Percentiles rank a stretch among this genome's conserved stretches.
Evolutionary conservation across 257 asterid species (phyloP).

Genomic region (Voacanga thouarsii): DNA sequence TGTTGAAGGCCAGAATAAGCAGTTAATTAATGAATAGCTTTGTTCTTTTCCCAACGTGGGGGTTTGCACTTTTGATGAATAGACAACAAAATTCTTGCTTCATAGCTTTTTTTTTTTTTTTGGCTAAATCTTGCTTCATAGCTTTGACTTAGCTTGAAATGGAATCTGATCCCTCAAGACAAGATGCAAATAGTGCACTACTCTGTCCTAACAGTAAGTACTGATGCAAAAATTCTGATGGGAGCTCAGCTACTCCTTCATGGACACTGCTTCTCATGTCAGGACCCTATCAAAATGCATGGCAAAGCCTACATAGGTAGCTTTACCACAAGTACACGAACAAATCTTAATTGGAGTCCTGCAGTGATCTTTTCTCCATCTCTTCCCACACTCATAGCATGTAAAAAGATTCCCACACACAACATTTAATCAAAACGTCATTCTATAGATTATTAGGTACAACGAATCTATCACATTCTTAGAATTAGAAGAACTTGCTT

Average conservation of each 20-base stretch:
- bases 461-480: too few relatives aligned
- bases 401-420: background rate
- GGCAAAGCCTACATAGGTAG: background rate
- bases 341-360: constrained; percentile 3
- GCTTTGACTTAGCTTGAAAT: constrained; percentile 5
- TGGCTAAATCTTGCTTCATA: background rate
- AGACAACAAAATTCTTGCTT: background rate
- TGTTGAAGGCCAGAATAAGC: background rate
- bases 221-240: background rate
- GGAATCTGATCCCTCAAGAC: constrained; percentile 7
- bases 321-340: background rate
- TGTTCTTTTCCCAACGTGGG: constrained; percentile 8
- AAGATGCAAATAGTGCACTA: background rate
- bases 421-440: too few relatives aligned
- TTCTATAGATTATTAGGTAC: too few relatives aligned
- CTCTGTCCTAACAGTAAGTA: background rate
- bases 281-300: constrained; percentile 1
- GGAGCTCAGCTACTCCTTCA: background rate
- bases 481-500: too few relatives aligned
- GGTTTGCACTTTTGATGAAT: background rate
- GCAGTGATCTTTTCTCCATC: background rate
- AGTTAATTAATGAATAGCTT: background rate
- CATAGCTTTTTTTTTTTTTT: too few relatives aligned
- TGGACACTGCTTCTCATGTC: constrained; percentile 3
- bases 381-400: background rate